Evolutionary conservation across 192 early-diverging fungal species (phyloP).

Genomic region (Allomyces arbusculus): DNA sequence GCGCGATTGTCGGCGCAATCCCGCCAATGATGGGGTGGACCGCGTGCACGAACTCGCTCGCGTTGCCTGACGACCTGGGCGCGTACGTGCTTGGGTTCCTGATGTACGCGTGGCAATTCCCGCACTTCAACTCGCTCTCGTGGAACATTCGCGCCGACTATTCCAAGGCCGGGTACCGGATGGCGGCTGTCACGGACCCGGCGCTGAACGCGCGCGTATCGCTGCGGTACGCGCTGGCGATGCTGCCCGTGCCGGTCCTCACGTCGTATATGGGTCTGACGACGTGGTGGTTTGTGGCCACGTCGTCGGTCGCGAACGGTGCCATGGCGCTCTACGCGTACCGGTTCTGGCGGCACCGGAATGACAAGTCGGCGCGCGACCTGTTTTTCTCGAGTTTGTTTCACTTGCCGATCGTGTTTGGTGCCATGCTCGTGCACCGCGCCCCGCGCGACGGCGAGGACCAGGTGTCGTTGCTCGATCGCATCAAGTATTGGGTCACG

Average conservation of each 20-base stretch:
- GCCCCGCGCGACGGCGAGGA: not conserved
- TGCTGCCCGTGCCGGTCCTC: conserved; percentile 48
- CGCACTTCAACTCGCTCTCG: conserved; percentile 85
- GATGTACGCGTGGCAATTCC: conserved; percentile 96
- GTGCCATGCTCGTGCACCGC: conserved; percentile 64
- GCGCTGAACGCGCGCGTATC: conserved; percentile 71
- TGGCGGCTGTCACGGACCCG: conserved; percentile 81
- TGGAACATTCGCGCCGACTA: conserved; percentile 88
- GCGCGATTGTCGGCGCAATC: conserved; percentile 84
- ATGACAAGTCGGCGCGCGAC: conserved; percentile 61
- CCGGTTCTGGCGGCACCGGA: conserved; percentile 56
- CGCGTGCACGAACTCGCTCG: conserved; percentile 50
- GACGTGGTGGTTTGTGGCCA: conserved; percentile 49
- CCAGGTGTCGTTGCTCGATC: not conserved
- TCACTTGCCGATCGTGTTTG: conserved; percentile 68
- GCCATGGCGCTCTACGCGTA: conserved; percentile 47
- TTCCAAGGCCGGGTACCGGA: conserved; percentile 87
- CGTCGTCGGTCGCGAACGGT: conserved; percentile 58
- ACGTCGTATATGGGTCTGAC: conserved; percentile 53
- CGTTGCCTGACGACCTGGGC: conserved; percentile 30
- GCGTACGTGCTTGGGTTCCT: conserved; percentile 60
- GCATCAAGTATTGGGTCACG: not conserved
- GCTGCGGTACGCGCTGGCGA: conserved; percentile 48
- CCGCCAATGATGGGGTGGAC: conserved; percentile 97
- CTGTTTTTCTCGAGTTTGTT: conserved; percentile 81